Base-by-base conservation (phyloP, 176 grass and related monocot genomes). In the Raddia guianensis region DNA sequence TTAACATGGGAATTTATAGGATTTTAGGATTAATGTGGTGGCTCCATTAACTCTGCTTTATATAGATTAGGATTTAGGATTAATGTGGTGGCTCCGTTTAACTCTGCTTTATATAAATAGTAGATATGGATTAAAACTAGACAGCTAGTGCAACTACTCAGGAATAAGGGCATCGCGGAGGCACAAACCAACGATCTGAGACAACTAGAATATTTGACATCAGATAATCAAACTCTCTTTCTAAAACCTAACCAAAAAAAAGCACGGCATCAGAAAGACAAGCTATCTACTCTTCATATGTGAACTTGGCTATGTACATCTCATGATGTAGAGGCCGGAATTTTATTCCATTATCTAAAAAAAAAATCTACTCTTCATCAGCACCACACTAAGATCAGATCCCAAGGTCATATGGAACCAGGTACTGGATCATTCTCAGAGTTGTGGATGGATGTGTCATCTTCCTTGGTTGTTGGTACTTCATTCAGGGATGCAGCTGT, bases 381-480 rank as follows among this genome's bases (percentile, higher is more conserved):
- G 74, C 57, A 84, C 65, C n/a, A 81, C 12, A 18, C 9, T 58
- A 70, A 85, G 75, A 54, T 89, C 27, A 27, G 27, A 27, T 1
- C 27, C 27, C 27, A 27, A 27, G 27, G 27, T 27, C 66, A 94
- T 34, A 89, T 67, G 11, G 92, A 84, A 74, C 69, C 66, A 66
- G 80, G 65, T 57, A 71, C 18, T 44, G 82, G 79, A 51, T 86
- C 83, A 48, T 49, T 75, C 64, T 73, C 66, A 32, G 86, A 77
- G n/a, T 75, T 73, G 8, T 65, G 82, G 33, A 86, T 84, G 21
- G 76, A 69, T 18, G 80, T 63, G 68, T 89, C 74, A 8, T 75
- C 83, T 63, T 82, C 56, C 56, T 72, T 72, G 2, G 55, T 44
- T 15, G 66, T 70, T 50, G 16, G 59, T 66, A 47, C 72, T 64